phyloP scores from a whole-genome alignment of 306 rosid species.

The Fragaria vesca region DNA sequence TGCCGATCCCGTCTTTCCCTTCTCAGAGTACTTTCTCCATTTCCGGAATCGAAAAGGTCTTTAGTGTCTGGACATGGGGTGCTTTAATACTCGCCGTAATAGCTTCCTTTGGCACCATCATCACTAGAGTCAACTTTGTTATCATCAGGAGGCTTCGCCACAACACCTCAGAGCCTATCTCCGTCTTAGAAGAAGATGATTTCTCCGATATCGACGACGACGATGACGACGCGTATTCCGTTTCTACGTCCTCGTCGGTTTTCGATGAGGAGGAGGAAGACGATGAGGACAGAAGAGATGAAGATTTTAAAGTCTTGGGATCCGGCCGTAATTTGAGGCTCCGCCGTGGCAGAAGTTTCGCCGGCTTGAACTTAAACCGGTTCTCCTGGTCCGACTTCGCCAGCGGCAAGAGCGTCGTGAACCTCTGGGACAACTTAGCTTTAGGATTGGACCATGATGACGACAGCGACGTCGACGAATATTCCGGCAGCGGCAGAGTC shows the following conservation, averaged over 20 bases:
- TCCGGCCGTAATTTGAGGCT: slow-evolving; percentile 25
- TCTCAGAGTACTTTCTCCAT: slow-evolving; percentile 33
- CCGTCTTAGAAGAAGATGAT: slow-evolving; percentile 27
- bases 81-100: slow-evolving; percentile 58
- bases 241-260: slow-evolving; percentile 23
- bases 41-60: slow-evolving; percentile 25
- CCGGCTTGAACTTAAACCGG: slow-evolving; percentile 28
- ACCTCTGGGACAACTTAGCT: slow-evolving; percentile 67
- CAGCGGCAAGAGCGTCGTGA: slow-evolving; percentile 61
- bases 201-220: slow-evolving; percentile 36
- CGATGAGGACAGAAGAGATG: slow-evolving; percentile 14
- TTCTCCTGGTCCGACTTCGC: slow-evolving; percentile 67
- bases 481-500: neutral
- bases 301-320: slow-evolving; percentile 42
- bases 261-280: slow-evolving; percentile 32
- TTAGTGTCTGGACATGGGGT: slow-evolving; percentile 53
- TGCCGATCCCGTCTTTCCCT: slow-evolving; percentile 32
- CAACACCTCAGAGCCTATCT: slow-evolving; percentile 4
- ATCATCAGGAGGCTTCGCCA: slow-evolving; percentile 23
- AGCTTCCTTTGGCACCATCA: slow-evolving; percentile 53
- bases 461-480: slow-evolving; percentile 3
- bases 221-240: slow-evolving; percentile 22
- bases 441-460: slow-evolving; percentile 43
- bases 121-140: slow-evolving; percentile 48
- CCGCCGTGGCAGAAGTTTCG: slow-evolving; percentile 42